Evolutionary conservation across 1,139 yeast genomes (phyloP).

Genomic region (Magnusiomyces fungicola): DNA sequence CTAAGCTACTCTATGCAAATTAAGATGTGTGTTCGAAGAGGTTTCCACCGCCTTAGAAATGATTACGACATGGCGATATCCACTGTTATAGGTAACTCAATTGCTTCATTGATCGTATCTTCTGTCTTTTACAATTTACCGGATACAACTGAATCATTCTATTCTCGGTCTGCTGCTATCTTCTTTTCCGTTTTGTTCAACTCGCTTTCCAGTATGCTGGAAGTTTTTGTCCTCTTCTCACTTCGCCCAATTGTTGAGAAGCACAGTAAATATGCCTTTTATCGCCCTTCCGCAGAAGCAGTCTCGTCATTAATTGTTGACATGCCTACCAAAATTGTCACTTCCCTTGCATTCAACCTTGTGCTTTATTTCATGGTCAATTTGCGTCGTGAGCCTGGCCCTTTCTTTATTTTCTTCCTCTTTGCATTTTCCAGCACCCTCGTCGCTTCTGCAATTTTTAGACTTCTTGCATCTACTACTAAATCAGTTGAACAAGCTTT

Average conservation of each 20-base stretch:
- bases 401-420: constrained; percentile 59
- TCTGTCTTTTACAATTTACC: constrained; percentile 65
- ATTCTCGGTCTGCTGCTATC: constrained; percentile 60
- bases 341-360: constrained; percentile 53
- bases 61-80: constrained; percentile 59
- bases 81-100: constrained; percentile 53
- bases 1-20: constrained; percentile 62
- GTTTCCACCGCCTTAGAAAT: constrained; percentile 54
- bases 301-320: constrained; percentile 62
- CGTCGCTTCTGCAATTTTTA: constrained; percentile 64
- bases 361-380: constrained; percentile 60
- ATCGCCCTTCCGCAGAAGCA: constrained; percentile 75
- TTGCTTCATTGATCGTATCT: constrained; percentile 66
- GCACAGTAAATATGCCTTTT: constrained; percentile 66
- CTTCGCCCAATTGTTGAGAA: constrained; percentile 78
- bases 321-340: constrained; percentile 52
- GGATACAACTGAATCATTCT: constrained; percentile 47
- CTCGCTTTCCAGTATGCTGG: constrained; percentile 67
- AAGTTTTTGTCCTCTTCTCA: constrained; percentile 60
- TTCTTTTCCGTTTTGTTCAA: constrained; percentile 74
- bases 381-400: constrained; percentile 57
- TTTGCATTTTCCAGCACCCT: constrained; percentile 49
- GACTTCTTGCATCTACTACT: constrained; percentile 61
- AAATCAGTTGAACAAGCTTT: constrained; percentile 57
- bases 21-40: constrained; percentile 52